Conservation (phyloP, 306 rosid species). For the Rubus idaeus region DNA sequence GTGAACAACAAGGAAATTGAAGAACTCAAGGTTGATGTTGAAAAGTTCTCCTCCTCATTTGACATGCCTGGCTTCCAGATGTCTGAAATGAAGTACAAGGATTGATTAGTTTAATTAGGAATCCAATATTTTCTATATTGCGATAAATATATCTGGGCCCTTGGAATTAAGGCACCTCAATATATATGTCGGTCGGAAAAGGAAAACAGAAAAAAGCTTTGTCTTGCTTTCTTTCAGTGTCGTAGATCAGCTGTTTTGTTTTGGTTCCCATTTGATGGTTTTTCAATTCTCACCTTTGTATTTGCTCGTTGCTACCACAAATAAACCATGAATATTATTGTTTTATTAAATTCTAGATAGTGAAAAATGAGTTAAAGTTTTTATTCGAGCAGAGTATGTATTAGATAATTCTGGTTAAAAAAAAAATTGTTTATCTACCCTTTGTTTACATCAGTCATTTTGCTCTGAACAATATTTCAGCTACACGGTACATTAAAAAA, state of each 20-base stretch:
- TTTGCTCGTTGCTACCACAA: conserved; percentile 14
- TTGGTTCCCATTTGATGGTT: not conserved
- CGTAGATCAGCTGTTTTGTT: conserved; percentile 11
- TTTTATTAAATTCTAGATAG: conserved; percentile 2
- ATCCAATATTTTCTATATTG: not conserved
- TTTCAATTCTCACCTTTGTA: conserved; percentile 7
- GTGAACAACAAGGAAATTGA: conserved; percentile 79
- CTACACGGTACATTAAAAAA: no score
- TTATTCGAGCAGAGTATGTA: not conserved
- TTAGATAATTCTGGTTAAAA: not conserved
- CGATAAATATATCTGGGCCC: conserved; percentile 1
- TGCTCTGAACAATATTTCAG: no score
- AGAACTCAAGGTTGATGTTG: conserved; percentile 77
- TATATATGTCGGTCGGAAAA: not conserved
- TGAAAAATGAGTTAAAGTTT: not conserved
- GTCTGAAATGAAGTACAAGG: conserved; percentile 88
- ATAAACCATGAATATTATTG: conserved; percentile 19
- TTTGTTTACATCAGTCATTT: no score
- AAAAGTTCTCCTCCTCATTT: conserved; percentile 70
- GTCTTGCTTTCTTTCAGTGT: conserved; percentile 8
- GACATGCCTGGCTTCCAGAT: conserved; percentile 86
- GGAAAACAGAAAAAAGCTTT: not conserved
- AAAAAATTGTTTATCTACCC: no score
- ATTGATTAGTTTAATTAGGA: conserved; percentile 51
- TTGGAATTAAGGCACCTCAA: not conserved